Evolutionary conservation across 2,329 filamentous ascomycete genomes (phyloP).

Genomic region (Penicillium verrucosum): DNA sequence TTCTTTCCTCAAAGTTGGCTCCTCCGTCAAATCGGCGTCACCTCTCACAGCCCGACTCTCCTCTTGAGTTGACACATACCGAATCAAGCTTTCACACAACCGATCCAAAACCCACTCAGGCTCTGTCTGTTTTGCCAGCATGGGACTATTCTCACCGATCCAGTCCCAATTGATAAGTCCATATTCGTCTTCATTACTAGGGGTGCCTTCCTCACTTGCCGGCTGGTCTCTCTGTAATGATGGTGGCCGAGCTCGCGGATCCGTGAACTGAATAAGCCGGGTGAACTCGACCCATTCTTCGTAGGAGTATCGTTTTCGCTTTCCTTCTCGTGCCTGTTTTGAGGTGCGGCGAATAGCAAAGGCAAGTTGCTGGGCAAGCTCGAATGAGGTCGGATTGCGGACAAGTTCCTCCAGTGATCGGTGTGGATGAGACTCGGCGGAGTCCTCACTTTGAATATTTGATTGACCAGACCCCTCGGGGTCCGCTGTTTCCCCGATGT

Average conservation of each 20-base stretch:
- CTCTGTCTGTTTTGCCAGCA: constrained; percentile 62
- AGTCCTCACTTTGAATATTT: neutral
- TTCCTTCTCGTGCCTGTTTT: constrained; percentile 57
- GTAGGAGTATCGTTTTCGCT: constrained; percentile 67
- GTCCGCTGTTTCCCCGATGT: constrained; percentile 9
- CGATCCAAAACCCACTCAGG: constrained; percentile 66
- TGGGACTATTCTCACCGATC: constrained; percentile 66
- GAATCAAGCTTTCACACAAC: constrained; percentile 61
- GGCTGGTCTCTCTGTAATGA: neutral
- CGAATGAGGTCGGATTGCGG: constrained; percentile 50
- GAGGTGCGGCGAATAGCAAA: constrained; percentile 67
- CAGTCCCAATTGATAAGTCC: constrained; percentile 67
- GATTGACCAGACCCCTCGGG: neutral
- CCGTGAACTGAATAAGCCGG: constrained; percentile 63
- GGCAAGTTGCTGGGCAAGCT: constrained; percentile 61
- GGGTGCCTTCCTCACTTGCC: constrained; percentile 18
- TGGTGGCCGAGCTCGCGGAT: constrained; percentile 25
- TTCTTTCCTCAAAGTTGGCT: constrained; percentile 24
- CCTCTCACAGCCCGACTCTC: constrained; percentile 7
- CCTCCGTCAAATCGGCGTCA: constrained; percentile 10
- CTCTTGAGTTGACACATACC: constrained; percentile 37
- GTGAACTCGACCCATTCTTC: constrained; percentile 87
- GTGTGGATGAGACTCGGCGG: constrained; percentile 6
- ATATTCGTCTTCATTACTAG: constrained; percentile 51
- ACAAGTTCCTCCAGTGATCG: constrained; percentile 47